Conservation (phyloP, 805 yeast genomes). For the Candida peoriensis region DNA sequence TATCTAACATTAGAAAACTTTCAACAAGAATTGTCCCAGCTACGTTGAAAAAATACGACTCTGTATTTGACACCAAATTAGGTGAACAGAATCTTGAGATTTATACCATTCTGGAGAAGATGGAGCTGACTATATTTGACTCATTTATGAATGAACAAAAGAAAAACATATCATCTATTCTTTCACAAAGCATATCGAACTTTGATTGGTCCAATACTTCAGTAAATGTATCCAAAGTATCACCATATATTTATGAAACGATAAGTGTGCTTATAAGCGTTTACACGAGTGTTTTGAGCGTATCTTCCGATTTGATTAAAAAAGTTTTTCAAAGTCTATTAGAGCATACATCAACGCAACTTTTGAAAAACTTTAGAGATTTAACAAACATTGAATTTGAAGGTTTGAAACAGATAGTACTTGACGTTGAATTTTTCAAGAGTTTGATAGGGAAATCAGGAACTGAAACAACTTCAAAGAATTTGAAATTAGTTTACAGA, state of each 20-base stretch:
- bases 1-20: slow-evolving; percentile 50
- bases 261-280: slow-evolving; percentile 44
- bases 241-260: slow-evolving; percentile 44
- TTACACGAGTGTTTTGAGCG: slow-evolving; percentile 45
- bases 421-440: slow-evolving; percentile 51
- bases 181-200: slow-evolving; percentile 34
- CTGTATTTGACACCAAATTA: slow-evolving; percentile 41
- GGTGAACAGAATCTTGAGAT: slow-evolving; percentile 40
- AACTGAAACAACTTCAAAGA: slow-evolving; percentile 7
- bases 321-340: slow-evolving; percentile 41
- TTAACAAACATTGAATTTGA: slow-evolving; percentile 40
- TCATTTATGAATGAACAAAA: slow-evolving; percentile 44
- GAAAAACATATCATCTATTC: slow-evolving; percentile 34
- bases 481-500: slow-evolving; percentile 20
- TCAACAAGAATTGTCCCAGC: slow-evolving; percentile 42
- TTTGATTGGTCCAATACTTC: slow-evolving; percentile 37
- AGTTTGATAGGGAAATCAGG: slow-evolving; percentile 21
- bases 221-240: slow-evolving; percentile 31
- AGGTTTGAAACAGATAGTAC: slow-evolving; percentile 45
- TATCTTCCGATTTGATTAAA: slow-evolving; percentile 41
- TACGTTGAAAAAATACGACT: slow-evolving; percentile 45
- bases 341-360: slow-evolving; percentile 32
- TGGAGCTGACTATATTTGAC: slow-evolving; percentile 50
- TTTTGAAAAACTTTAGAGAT: slow-evolving; percentile 35
- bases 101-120: slow-evolving; percentile 37